Evolutionary conservation across 2,329 filamentous ascomycete species (phyloP).

Genomic region (Metarhizium anisopliae): DNA sequence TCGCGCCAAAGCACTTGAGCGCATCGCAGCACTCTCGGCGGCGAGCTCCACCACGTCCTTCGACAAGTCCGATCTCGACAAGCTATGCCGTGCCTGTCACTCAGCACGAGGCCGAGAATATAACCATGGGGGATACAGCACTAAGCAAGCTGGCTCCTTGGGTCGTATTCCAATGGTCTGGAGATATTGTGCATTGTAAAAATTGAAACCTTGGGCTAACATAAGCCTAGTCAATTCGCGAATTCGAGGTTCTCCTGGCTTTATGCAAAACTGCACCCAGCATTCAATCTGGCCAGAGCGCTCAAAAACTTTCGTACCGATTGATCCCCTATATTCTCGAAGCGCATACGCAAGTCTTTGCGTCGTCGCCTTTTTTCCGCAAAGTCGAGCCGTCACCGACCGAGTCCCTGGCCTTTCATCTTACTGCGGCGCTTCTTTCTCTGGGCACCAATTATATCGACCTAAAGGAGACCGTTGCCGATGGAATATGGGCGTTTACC

Average conservation of each 20-base stretch:
- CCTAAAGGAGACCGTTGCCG: slow-evolving; percentile 56
- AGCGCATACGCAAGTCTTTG: slow-evolving; percentile 69
- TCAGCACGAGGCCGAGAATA: slow-evolving; percentile 32
- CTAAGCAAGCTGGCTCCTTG: slow-evolving; percentile 31
- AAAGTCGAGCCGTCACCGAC: slow-evolving; percentile 81
- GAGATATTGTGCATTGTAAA: background rate
- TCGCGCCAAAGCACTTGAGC: slow-evolving; percentile 53
- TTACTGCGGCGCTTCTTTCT: slow-evolving; percentile 73
- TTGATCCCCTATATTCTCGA: slow-evolving; percentile 80
- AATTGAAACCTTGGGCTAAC: slow-evolving; percentile 8
- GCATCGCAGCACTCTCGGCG: slow-evolving; percentile 55
- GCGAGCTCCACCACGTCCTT: slow-evolving; percentile 42
- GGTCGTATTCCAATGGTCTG: slow-evolving; percentile 53
- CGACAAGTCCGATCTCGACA: slow-evolving; percentile 55
- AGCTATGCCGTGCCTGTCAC: slow-evolving; percentile 49
- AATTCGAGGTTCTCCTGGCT: slow-evolving; percentile 85
- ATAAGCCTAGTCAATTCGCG: slow-evolving; percentile 60
- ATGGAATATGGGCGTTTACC: slow-evolving; percentile 64
- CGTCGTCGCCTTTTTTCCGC: slow-evolving; percentile 72
- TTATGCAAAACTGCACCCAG: slow-evolving; percentile 82
- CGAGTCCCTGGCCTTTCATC: slow-evolving; percentile 70
- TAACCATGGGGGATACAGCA: slow-evolving; percentile 37
- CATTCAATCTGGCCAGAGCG: slow-evolving; percentile 61
- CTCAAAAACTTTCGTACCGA: slow-evolving; percentile 69
- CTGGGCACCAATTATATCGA: slow-evolving; percentile 65